Percentiles rank a stretch among this genome's conserved stretches.
Conservation (phyloP, 352 stramenopile genomes). For the Pythium utonaiense region DNA sequence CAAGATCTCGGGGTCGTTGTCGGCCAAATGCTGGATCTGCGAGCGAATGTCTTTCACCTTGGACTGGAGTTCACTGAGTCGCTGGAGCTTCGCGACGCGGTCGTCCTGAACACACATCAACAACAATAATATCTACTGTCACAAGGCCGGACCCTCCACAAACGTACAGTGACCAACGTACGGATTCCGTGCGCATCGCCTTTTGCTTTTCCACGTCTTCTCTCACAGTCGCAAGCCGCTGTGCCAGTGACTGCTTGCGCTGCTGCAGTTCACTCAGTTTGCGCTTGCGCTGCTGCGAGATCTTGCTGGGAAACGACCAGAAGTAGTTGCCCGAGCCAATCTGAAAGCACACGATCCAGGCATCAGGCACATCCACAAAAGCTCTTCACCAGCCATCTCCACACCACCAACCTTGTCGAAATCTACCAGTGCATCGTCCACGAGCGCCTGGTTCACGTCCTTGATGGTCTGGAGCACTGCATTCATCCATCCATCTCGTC, state of each 20-base stretch:
- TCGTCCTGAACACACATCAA: constrained; percentile 59
- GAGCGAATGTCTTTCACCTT: constrained; percentile 43
- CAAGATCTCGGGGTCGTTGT: constrained; percentile 72
- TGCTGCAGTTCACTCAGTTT: constrained; percentile 69
- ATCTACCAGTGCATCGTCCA: constrained; percentile 79
- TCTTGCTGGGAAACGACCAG: constrained; percentile 84
- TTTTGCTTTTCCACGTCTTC: constrained; percentile 49
- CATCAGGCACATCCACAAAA: neutral
- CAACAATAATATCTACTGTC: too few species aligned
- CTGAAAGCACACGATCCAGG: constrained; percentile 15
- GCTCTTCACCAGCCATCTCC: too few species aligned
- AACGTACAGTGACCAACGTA: too few species aligned
- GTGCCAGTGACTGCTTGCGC: constrained; percentile 30
- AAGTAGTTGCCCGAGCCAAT: constrained; percentile 88
- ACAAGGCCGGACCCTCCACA: too few species aligned
- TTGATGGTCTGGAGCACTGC: constrained; percentile 87
- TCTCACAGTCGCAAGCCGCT: constrained; percentile 49
- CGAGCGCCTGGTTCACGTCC: constrained; percentile 84
- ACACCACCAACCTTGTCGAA: constrained; percentile 49
- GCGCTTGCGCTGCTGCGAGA: constrained; percentile 74
- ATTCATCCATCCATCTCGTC: neutral
- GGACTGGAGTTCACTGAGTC: constrained; percentile 43
- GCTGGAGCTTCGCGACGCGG: constrained; percentile 54
- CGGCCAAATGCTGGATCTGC: constrained; percentile 60
- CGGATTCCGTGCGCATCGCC: constrained; percentile 50